Conservation (phyloP, 2,329 filamentous ascomycete species). For the Pseudopithomyces maydicus region DNA sequence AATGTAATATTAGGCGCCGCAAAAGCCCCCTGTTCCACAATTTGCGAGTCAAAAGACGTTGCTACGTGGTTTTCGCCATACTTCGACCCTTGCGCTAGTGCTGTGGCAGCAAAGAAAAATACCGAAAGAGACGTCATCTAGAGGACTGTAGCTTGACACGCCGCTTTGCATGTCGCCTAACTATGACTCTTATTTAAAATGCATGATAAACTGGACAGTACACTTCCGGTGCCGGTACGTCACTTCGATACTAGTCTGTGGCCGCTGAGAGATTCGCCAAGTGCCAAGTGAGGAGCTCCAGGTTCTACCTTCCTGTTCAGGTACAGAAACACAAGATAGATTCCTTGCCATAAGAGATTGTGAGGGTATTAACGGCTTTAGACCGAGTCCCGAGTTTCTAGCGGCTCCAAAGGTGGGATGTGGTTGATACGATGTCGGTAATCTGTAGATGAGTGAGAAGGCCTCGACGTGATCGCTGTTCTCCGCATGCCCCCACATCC, state of each 20-base stretch:
- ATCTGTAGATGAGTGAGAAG: too few species aligned
- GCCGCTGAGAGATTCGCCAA: not conserved
- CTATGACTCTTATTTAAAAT: not conserved
- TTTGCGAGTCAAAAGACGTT: constrained; percentile 32
- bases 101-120: not conserved
- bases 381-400: too few species aligned
- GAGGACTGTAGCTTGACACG: not conserved
- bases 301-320: not conserved
- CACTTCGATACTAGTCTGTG: not conserved
- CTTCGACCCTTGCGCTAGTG: constrained; percentile 13
- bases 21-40: constrained; percentile 42
- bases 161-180: not conserved
- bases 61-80: constrained; percentile 41
- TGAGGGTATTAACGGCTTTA: not conserved
- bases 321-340: too few species aligned
- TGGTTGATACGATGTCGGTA: too few species aligned
- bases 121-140: not conserved
- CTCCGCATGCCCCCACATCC: too few species aligned
- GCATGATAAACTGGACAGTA: not conserved
- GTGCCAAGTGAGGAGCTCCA: not conserved
- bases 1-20: constrained; percentile 28
- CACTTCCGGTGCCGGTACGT: not conserved
- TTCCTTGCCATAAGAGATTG: not conserved
- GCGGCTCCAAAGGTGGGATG: too few species aligned
- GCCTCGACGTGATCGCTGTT: too few species aligned